phyloP scores from a whole-genome alignment of 2,329 filamentous ascomycete species.

The Cordyceps fumosorosea region DNA sequence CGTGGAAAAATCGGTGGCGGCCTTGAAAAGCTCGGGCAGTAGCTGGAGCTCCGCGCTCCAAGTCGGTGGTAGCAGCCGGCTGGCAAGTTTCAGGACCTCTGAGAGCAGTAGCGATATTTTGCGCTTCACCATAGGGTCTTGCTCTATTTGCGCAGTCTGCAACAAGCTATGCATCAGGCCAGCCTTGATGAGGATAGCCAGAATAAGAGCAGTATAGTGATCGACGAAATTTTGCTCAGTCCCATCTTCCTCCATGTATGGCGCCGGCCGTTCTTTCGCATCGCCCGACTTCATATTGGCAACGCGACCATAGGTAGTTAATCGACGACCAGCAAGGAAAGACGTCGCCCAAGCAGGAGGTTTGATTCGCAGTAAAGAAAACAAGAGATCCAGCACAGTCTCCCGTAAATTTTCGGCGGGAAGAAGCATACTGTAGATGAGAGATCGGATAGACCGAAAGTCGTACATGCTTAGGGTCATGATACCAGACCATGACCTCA shows the following conservation, averaged over 20 bases:
- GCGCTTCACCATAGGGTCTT: conserved; percentile 66
- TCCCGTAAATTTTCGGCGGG: conserved; percentile 56
- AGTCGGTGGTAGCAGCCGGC: conserved; percentile 71
- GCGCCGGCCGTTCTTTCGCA: conserved; percentile 40
- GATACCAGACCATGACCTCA: conserved; percentile 91
- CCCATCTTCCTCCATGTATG: conserved; percentile 57
- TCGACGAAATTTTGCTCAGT: conserved; percentile 81
- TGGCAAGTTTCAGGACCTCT: conserved; percentile 83
- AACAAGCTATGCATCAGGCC: conserved; percentile 60
- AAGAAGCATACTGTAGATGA: conserved; percentile 58
- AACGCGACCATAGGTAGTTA: conserved; percentile 96
- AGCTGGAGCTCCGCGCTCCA: conserved; percentile 84
- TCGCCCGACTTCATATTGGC: conserved; percentile 67
- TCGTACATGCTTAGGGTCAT: conserved; percentile 84
- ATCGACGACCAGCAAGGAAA: conserved; percentile 81
- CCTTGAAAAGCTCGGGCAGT: conserved; percentile 75
- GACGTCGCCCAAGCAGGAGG: conserved; percentile 88
- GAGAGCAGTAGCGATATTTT: conserved; percentile 88
- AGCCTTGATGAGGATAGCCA: conserved; percentile 78
- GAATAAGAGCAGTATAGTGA: conserved; percentile 84
- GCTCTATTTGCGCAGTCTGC: conserved; percentile 60
- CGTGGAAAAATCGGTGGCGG: conserved; percentile 64
- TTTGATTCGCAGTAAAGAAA: conserved; percentile 77
- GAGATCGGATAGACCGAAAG: conserved; percentile 74
- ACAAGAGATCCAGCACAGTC: conserved; percentile 81